A percentile compares a stretch with the other conserved stretches of the same genome.
Evolutionary conservation across 148 eudicot genomes (phyloP).

Genomic region (Rhododendron williamsianum): DNA sequence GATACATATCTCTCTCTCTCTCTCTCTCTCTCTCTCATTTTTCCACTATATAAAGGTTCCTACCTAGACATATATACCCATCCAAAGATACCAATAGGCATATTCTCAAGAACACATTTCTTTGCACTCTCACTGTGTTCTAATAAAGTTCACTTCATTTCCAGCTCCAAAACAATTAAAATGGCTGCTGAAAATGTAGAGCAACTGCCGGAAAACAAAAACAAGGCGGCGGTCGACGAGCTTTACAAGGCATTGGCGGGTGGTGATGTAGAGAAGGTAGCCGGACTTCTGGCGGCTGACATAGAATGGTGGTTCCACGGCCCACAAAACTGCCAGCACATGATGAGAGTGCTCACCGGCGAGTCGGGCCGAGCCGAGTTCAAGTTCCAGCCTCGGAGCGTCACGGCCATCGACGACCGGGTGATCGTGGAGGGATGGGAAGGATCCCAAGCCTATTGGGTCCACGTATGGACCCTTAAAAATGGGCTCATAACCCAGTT

Average conservation of each 20-base stretch:
- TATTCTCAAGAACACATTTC: not conserved
- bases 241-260: constrained; percentile 49
- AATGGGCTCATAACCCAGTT: constrained; percentile 59
- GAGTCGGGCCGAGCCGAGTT: constrained; percentile 35
- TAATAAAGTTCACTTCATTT: not conserved
- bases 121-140: not conserved
- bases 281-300: constrained; percentile 46
- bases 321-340: constrained; percentile 80
- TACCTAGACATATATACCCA: not conserved
- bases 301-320: constrained; percentile 96
- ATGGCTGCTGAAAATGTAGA: not conserved
- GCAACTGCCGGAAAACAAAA: constrained; percentile 11
- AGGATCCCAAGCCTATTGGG: constrained; percentile 67
- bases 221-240: constrained; percentile 33
- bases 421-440: constrained; percentile 85
- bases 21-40: not conserved
- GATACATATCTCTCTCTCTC: too few relatives aligned
- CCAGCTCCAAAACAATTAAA: not conserved
- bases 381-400: constrained; percentile 52
- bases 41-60: constrained; percentile 5
- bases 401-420: constrained; percentile 43
- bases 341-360: constrained; percentile 74
- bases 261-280: constrained; percentile 28
- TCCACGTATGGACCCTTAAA: constrained; percentile 76
- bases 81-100: not conserved